phyloP scores from a whole-genome alignment of 1,284 basidiomycete species.

The Moesziomyces sp. region DNA sequence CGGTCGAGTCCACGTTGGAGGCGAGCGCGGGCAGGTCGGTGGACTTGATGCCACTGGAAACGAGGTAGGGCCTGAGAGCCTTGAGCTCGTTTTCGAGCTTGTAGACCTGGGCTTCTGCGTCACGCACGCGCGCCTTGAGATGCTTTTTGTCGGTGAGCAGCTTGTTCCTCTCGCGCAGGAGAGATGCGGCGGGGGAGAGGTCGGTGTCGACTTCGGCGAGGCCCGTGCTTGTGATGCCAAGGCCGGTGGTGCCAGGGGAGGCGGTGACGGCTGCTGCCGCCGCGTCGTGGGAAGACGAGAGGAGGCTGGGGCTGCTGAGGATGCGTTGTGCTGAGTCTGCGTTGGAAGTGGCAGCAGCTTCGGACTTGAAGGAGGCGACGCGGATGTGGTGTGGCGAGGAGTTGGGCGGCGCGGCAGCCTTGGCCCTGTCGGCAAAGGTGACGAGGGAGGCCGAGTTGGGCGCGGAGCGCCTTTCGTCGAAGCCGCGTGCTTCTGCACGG shows the following conservation, averaged over 20 bases:
- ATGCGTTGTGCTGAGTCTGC: conserved; percentile 18
- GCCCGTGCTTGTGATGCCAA: conserved; percentile 38
- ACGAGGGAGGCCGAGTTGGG: conserved; percentile 18
- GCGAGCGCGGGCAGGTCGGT: conserved; percentile 13
- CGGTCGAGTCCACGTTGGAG: conserved; percentile 11
- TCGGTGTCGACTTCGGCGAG: conserved; percentile 33
- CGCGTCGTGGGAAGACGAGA: conserved; percentile 17
- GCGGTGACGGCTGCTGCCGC: not conserved
- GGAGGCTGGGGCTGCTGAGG: conserved; percentile 38
- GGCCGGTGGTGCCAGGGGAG: conserved; percentile 25
- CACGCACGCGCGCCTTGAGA: conserved; percentile 59
- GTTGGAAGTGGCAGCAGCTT: conserved; percentile 6
- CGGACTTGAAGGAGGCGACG: conserved; percentile 27
- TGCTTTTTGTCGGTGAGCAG: conserved; percentile 64
- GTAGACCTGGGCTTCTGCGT: conserved; percentile 62
- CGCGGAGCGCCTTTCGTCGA: conserved; percentile 42
- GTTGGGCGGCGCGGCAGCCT: conserved; percentile 26
- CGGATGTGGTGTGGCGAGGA: conserved; percentile 27
- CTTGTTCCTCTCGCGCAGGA: conserved; percentile 62
- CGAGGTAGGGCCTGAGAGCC: conserved; percentile 58
- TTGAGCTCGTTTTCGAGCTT: conserved; percentile 64
- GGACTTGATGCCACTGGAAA: conserved; percentile 48
- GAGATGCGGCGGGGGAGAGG: conserved; percentile 44
- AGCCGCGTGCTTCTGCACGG: conserved; percentile 48
- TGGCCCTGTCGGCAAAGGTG: conserved; percentile 34